Evolutionary conservation across 768 basidiomycete species (phyloP), one percentile per base, ranked within the genome.

Genomic region (Exidia glandulosa): DNA sequence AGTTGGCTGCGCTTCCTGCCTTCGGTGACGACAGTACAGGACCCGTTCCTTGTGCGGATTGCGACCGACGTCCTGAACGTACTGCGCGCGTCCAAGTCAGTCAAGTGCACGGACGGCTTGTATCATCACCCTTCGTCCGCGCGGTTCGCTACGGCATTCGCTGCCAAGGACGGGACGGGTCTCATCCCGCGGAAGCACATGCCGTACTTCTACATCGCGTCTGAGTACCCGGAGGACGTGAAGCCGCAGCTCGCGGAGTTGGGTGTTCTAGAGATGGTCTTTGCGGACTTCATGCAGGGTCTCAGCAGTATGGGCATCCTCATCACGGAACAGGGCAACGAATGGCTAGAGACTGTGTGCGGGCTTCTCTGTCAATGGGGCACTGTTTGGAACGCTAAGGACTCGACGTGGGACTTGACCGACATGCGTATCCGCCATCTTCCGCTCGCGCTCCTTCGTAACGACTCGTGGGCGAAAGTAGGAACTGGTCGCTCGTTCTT

Each of bases 1-100:
- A 58, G 59, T 13, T 71, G 70, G 70, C 62, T 68, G 47, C 63
- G 64, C 45, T 71, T 62, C 59, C 50, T 71, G 27, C 69, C 68
- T 25, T 13, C 25, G 25, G 30, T 31, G 25, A 54, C 59, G 10
- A 30, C 34, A 2, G 62, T 67, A 32, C 32, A 55, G 25, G 58
- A 61, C 47, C 54, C 37, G 12, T 67, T 68, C 57, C 67, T 68
- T 37, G 27, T 57, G n/a, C 57, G 48, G n/a, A 36, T 65, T 30
- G 54, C 58, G 41, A 47, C 37, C 7, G 27, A 29, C 19, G 59
- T 61, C 13, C 29, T 57, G 9, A 19, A 4, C 10, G 13, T 9
- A 33, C 63, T 70, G 27, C 29, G 27, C 52, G 6, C 3, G 6
- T 57, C 55, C 30, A 31, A 14, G n/a, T 60, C 70, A 25, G 57